A percentile compares a stretch with the other conserved stretches of the same genome.
phyloP scores from a whole-genome alignment of 2,329 filamentous ascomycete genomes.

The Ambrosiella xylebori region DNA sequence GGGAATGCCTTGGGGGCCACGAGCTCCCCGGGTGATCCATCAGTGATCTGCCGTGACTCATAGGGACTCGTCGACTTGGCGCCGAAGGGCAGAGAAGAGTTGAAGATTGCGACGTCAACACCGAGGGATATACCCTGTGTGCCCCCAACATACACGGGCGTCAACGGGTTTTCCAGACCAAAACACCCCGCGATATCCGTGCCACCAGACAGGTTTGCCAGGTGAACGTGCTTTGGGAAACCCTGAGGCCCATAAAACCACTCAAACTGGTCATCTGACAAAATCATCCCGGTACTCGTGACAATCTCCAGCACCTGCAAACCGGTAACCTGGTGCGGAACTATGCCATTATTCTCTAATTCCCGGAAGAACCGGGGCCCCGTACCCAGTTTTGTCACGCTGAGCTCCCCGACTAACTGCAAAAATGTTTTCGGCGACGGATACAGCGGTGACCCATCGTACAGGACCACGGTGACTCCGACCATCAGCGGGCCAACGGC shows the following conservation, averaged over 20 bases:
- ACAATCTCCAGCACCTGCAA: slow-evolving; percentile 44
- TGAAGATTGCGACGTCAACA: slow-evolving; percentile 39
- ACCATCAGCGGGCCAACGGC: slow-evolving; percentile 40
- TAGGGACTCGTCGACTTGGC: slow-evolving; percentile 23
- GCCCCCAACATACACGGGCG: slow-evolving; percentile 41
- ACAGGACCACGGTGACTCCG: slow-evolving; percentile 50
- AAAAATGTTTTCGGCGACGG: slow-evolving; percentile 50
- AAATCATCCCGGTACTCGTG: slow-evolving; percentile 64
- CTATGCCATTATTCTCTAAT: slow-evolving; percentile 44
- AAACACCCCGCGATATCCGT: slow-evolving; percentile 57
- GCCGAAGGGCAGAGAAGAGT: slow-evolving; percentile 29
- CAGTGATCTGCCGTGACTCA: slow-evolving; percentile 21
- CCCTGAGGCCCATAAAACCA: slow-evolving; percentile 55
- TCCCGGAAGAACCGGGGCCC: slow-evolving; percentile 65
- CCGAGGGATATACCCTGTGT: slow-evolving; percentile 34
- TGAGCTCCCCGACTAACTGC: slow-evolving; percentile 41
- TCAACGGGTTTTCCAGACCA: slow-evolving; percentile 47
- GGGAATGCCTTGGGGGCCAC: slow-evolving; percentile 56
- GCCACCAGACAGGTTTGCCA: slow-evolving; percentile 60
- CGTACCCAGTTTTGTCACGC: slow-evolving; percentile 55
- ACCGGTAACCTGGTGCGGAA: slow-evolving; percentile 44
- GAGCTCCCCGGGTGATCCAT: slow-evolving; percentile 56
- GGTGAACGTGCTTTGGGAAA: slow-evolving; percentile 49
- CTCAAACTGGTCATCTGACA: slow-evolving; percentile 58
- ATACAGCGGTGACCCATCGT: slow-evolving; percentile 67